Base-by-base conservation (phyloP, 2,329 filamentous ascomycete genomes). In the Exophiala sp. region DNA sequence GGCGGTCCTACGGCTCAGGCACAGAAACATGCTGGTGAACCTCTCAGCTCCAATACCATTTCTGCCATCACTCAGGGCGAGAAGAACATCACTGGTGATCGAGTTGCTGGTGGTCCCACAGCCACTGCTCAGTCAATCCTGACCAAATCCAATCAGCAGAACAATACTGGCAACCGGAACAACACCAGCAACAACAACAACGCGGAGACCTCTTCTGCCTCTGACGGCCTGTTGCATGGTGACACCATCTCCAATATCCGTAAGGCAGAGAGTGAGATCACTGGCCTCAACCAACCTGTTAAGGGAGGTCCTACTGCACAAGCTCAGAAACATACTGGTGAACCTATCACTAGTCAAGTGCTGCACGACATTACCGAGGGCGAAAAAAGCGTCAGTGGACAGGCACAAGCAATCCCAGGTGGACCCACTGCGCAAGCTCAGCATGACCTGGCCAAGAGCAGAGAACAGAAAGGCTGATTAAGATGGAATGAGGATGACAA, bases 1-100 rank as follows among this genome's bases (percentile, higher is more conserved):
- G 68, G 67, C 5, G 73, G 73, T 1, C 73, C 72, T 1, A 75
- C 72, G 0, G 71, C 73, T 3, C 65, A 67, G 43, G 72, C 72
- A 0, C 72, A 76, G 60, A 67, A 66, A 38, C 72, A 75, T 50
- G 63, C 62, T 29, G 62, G 62, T 21, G 64, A 70, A 52, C 51
- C 62, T 34, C 68, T 75, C 43, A 70, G 65, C 12, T 50, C 64
- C 2, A 48, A 69, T 52, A 65, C 66, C 41, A 60, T 75, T 1
- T 68, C 70, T 54, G 71, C 73, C 54, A 75, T 75, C 57, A 73
- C 70, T 7, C 65, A 68, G 39, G 72, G 69, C 9, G 72, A 75
- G 65, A 71, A 70, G 52, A 63, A 59, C n/a, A 64, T 75, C 29
- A 73, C 71, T 0, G 71, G 71, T 1, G 64, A 54, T 21, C 40